Base-by-base conservation (phyloP, 495 filamentous ascomycete genomes). In the Penicillium cataractarum region DNA sequence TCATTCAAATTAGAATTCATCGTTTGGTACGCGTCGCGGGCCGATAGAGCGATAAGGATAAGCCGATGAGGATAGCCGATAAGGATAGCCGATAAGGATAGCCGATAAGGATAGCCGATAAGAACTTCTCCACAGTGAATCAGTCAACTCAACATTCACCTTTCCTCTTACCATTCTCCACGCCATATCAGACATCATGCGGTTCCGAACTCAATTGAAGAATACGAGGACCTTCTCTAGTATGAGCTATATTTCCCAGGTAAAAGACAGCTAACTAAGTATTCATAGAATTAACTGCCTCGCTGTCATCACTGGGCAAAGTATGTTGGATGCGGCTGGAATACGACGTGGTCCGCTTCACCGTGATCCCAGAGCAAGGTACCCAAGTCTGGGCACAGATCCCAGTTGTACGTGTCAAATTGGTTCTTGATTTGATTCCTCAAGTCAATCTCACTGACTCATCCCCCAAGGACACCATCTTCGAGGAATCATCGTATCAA, bases 281-380 rank as follows among this genome's bases (percentile, higher is more conserved):
- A n/a, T n/a, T 27, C 15, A 67, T 66, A 97, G 93, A 96, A 75
- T 82, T 99, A 62, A 88, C 87, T 3, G 89, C 90, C 8, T 97
- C 93, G 5, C 83, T 98, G 58, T 87, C 87, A 53, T 93, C 92
- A 7, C 81, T 98, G 35, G 92, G 93, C 58, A 94, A 95, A 73
- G 86, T 96, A 65, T 95, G 93, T 42, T 98, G 96, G 95, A 83
- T 98, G 51, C 90, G 92, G 48, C 87, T 99, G 27, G 90, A 93
- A 75, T 82, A 91, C 73, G 87, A 93, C 54, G 86, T 88, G 22
- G 85, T 96, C 59, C 92, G 92, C 65, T 97, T 99, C 80, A 97
- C 96, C 58, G 90, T 97, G 71, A 93, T 97, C 64, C 92, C 93
- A 6, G 93, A 97, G 65, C 87, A 90, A 67, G 92, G 95, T 24